phyloP scores from a whole-genome alignment of 2,329 filamentous ascomycete species.

The Penicillium hesseltinei region DNA sequence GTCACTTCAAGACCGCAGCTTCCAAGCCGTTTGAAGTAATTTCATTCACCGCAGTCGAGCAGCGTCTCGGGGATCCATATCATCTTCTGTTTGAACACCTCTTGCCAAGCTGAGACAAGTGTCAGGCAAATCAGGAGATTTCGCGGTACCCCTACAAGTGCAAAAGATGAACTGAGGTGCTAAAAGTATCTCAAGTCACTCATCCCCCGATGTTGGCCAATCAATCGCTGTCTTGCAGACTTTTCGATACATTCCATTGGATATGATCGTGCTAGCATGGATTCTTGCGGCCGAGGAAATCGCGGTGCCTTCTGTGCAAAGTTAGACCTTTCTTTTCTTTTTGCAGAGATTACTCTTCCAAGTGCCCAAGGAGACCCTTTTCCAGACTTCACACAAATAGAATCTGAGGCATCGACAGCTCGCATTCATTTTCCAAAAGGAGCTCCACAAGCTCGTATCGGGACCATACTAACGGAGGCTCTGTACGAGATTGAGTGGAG shows the following conservation, averaged over 20 bases:
- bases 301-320: background rate
- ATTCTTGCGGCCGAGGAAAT: background rate
- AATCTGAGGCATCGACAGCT: background rate
- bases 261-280: background rate
- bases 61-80: background rate
- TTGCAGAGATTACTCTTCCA: background rate
- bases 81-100: background rate
- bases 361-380: background rate
- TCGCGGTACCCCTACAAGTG: background rate
- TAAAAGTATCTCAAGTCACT: background rate
- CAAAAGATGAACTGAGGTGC: background rate
- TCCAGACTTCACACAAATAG: background rate
- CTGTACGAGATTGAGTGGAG: background rate
- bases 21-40: background rate
- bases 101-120: background rate
- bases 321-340: background rate
- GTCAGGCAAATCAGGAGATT: background rate
- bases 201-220: background rate
- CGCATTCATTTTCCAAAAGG: background rate
- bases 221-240: background rate
- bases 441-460: background rate
- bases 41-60: background rate
- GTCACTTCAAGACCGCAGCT: background rate
- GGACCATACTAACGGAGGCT: background rate
- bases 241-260: background rate